A percentile compares a stretch with the other conserved stretches of the same genome.
phyloP scores from a whole-genome alignment of 352 stramenopile genomes.

The Phytophthora capsici region DNA sequence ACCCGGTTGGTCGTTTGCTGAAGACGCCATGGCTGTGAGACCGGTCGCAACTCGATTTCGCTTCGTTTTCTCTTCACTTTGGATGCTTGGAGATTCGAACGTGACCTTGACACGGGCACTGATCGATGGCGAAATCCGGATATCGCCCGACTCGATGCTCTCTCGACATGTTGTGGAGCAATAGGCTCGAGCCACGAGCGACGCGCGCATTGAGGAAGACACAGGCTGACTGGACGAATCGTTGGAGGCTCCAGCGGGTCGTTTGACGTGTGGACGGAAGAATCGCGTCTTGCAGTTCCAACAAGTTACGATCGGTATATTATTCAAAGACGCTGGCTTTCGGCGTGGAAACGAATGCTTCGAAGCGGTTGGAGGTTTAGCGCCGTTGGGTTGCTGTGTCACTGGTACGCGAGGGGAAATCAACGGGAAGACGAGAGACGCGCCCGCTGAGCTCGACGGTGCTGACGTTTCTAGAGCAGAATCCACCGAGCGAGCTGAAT shows the following conservation, averaged over 20 bases:
- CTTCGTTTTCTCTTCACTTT: slow-evolving; percentile 16
- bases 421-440: slow-evolving; percentile 38
- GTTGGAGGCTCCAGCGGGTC: slow-evolving; percentile 1
- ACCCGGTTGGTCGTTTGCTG: slow-evolving; percentile 11
- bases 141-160: slow-evolving; percentile 45
- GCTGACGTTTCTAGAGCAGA: slow-evolving; percentile 1
- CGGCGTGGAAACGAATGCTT: slow-evolving; percentile 26
- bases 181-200: slow-evolving; percentile 41
- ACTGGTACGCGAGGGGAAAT: slow-evolving; percentile 34
- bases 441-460: slow-evolving; percentile 10
- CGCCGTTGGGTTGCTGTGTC: background rate
- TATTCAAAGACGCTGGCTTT: slow-evolving; percentile 36
- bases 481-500: slow-evolving; percentile 20
- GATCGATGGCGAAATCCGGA: slow-evolving; percentile 45
- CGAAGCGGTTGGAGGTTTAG: slow-evolving; percentile 13
- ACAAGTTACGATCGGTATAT: slow-evolving; percentile 55
- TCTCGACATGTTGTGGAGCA: slow-evolving; percentile 50
- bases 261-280: slow-evolving; percentile 39
- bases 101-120: slow-evolving; percentile 40
- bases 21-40: slow-evolving; percentile 8
- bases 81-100: background rate
- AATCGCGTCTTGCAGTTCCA: slow-evolving; percentile 74
- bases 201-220: slow-evolving; percentile 35
- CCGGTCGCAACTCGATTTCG: slow-evolving; percentile 19
- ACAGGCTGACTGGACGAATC: slow-evolving; percentile 10